A percentile compares a stretch with the other conserved stretches of the same genome.
phyloP scores from a whole-genome alignment of 179 eudicot genomes.

The Gypsophila paniculata region DNA sequence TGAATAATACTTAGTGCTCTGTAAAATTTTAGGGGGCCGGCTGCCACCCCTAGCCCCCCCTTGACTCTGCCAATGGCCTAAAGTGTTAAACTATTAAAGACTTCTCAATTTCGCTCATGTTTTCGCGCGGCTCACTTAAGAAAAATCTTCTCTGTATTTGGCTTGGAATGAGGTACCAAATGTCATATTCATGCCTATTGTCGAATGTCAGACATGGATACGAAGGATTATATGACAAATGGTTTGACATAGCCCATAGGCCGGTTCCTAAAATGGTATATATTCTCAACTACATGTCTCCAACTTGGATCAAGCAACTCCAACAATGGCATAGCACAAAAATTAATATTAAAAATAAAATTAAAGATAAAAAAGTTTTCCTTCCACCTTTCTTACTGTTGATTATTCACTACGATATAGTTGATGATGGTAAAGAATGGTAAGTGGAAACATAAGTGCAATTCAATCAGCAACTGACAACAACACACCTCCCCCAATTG shows the following conservation, averaged over 20 bases:
- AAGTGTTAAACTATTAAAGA: not conserved
- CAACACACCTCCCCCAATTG: constrained; percentile 16
- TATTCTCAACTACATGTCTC: not conserved
- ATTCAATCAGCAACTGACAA: constrained; percentile 4
- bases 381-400: constrained; percentile 10
- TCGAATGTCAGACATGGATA: not conserved
- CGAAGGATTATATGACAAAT: not conserved
- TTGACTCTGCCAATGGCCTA: too few species aligned
- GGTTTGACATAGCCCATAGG: not conserved
- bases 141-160: too few species aligned
- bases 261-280: not conserved
- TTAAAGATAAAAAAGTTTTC: not conserved
- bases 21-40: too few species aligned
- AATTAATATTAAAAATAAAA: too few species aligned
- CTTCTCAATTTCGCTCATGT: not conserved
- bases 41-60: too few species aligned
- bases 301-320: not conserved
- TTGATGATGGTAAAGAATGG: constrained; percentile 6
- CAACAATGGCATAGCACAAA: not conserved
- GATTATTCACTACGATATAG: constrained; percentile 15
- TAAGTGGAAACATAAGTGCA: constrained; percentile 14
- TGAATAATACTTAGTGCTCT: too few species aligned
- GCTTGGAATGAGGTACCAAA: not conserved
- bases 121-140: not conserved
- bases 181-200: not conserved